These are phyloP conservation scores for Ascochyta viciae-villosae DNA, from an alignment of 2,329 filamentous ascomycete genomes.

Conservation along the genomic window DNA sequence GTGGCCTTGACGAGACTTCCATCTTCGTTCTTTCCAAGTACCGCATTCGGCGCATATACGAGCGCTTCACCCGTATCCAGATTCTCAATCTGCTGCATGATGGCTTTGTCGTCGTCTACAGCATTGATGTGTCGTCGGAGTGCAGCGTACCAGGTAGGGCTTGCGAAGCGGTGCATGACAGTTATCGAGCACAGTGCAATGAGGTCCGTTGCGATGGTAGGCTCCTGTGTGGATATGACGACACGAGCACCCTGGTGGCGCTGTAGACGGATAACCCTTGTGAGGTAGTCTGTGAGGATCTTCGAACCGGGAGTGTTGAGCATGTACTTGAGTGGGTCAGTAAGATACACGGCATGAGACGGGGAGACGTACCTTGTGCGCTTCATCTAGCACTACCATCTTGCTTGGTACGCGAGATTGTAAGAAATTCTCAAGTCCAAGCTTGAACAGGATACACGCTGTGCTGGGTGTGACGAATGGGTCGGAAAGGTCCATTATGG, in stretches of 20 bases:
- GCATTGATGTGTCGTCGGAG: constrained; percentile 55
- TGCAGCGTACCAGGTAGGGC: constrained; percentile 66
- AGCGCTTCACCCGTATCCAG: constrained; percentile 58
- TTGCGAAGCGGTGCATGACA: constrained; percentile 75
- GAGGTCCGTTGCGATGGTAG: constrained; percentile 71
- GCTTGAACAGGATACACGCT: constrained; percentile 76
- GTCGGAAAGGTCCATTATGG: constrained; percentile 76
- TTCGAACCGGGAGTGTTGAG: constrained; percentile 61
- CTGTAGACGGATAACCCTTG: constrained; percentile 72
- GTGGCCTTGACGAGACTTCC: constrained; percentile 18
- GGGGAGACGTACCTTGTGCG: constrained; percentile 66
- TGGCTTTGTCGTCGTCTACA: constrained; percentile 31
- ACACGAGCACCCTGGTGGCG: constrained; percentile 72
- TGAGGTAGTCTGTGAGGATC: constrained; percentile 66
- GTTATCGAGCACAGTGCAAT: constrained; percentile 76
- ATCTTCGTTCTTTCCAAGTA: constrained; percentile 40
- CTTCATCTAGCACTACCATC: constrained; percentile 76
- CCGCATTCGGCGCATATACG: constrained; percentile 57
- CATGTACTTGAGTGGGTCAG: constrained; percentile 61
- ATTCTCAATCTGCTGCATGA: constrained; percentile 58
- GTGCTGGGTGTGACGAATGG: constrained; percentile 71
- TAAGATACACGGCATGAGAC: not conserved
- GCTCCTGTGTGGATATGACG: constrained; percentile 79
- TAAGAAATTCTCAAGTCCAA: constrained; percentile 71
- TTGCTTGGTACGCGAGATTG: constrained; percentile 56